phyloP scores from a whole-genome alignment of 2,329 filamentous ascomycete species.

The Hypoxylon sp. region DNA sequence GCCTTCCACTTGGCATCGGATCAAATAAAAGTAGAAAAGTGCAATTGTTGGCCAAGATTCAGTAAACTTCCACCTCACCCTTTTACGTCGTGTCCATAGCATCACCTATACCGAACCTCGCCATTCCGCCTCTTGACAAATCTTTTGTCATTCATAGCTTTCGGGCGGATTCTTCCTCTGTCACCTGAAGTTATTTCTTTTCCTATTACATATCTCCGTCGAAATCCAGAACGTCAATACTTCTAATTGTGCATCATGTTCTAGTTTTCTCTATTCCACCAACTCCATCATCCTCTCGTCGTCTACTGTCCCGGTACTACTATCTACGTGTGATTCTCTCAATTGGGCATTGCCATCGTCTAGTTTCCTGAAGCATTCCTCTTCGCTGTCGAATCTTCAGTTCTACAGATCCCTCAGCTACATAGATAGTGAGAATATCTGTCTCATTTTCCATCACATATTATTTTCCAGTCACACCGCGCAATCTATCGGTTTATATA shows the following conservation, averaged over 20 bases:
- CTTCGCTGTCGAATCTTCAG: conserved; percentile 44
- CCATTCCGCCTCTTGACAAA: conserved; percentile 26
- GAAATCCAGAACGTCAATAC: conserved; percentile 29
- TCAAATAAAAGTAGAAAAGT: conserved; percentile 41
- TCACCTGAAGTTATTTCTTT: conserved; percentile 7
- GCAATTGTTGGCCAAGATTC: conserved; percentile 41
- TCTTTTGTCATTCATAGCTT: conserved; percentile 21
- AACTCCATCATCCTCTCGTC: conserved; percentile 39
- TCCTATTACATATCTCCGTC: conserved; percentile 20
- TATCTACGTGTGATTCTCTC: conserved; percentile 50
- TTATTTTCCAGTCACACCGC: conserved; percentile 9
- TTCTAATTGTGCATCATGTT: conserved; percentile 49
- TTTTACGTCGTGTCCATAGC: conserved; percentile 35
- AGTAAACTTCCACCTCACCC: conserved; percentile 51
- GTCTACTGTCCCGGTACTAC: conserved; percentile 49
- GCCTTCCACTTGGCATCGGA: conserved; percentile 36
- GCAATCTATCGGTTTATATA: conserved; percentile 1
- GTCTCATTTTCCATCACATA: conserved; percentile 7
- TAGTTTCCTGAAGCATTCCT: conserved; percentile 32
- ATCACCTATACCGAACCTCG: conserved; percentile 31
- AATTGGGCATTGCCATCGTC: conserved; percentile 35
- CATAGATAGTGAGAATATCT: conserved; percentile 42
- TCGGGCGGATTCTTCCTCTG: conserved; percentile 9
- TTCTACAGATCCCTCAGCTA: conserved; percentile 22
- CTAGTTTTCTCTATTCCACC: conserved; percentile 40